A percentile compares a stretch with the other conserved stretches of the same genome.
phyloP scores from a whole-genome alignment of 257 asterid species.

The Prunella vulgaris region DNA sequence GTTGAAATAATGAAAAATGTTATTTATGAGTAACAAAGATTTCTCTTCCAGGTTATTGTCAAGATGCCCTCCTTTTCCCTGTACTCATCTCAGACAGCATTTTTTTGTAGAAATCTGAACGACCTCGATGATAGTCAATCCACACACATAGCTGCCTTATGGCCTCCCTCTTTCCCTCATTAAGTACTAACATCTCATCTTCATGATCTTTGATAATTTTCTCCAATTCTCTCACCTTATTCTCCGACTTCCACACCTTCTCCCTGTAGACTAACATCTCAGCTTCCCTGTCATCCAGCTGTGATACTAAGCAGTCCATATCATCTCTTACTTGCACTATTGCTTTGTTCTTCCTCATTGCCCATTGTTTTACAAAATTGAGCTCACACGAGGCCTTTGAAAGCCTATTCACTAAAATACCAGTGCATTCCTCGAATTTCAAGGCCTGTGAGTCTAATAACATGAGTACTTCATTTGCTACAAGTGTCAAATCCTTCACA shows the following conservation, averaged over 20 bases:
- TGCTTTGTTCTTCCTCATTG: conserved; percentile 53
- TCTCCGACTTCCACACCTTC: conserved; percentile 59
- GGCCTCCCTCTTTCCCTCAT: conserved; percentile 86
- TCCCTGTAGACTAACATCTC: conserved; percentile 60
- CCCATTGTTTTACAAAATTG: conserved; percentile 64
- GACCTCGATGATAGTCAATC: conserved; percentile 80
- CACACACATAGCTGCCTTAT: conserved; percentile 85
- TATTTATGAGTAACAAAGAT: neutral
- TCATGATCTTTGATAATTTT: conserved; percentile 50
- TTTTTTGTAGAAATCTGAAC: conserved; percentile 66
- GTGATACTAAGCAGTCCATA: conserved; percentile 41
- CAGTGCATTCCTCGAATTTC: conserved; percentile 52
- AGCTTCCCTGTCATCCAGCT: conserved; percentile 63
- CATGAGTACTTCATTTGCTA: conserved; percentile 48
- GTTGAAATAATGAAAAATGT: neutral
- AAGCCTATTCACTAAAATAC: conserved; percentile 56
- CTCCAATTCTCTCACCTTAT: conserved; percentile 66
- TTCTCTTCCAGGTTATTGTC: neutral
- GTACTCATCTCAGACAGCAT: conserved; percentile 42
- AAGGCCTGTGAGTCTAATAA: conserved; percentile 48
- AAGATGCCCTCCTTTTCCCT: conserved; percentile 23
- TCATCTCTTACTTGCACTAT: conserved; percentile 41
- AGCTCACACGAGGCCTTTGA: conserved; percentile 66
- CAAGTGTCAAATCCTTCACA: conserved; percentile 40
- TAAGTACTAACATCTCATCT: conserved; percentile 51